A percentile compares a stretch with the other conserved stretches of the same genome.
Conservation (phyloP, 345 rosid species). For the Heritiera fomes region DNA sequence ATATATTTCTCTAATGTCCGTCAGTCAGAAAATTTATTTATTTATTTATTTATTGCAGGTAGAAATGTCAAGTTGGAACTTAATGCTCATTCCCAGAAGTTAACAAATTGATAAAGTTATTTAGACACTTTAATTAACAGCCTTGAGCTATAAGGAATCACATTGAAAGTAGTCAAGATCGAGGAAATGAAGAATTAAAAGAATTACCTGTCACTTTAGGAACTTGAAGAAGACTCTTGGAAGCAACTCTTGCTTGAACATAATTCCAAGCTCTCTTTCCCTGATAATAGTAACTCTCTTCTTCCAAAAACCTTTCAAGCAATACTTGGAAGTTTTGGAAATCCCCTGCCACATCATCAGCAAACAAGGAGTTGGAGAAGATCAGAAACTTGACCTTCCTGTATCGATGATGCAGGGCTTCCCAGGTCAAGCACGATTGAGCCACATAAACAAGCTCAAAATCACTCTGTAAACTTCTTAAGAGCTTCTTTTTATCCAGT, state of each 20-base stretch:
- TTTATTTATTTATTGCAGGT: not conserved
- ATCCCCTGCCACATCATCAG: conserved; percentile 37
- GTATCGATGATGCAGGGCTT: conserved; percentile 57
- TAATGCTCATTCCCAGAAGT: not conserved
- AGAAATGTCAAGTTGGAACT: not conserved
- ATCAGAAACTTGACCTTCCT: conserved; percentile 42
- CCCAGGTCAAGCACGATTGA: conserved; percentile 83
- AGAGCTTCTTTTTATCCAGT: conserved; percentile 44
- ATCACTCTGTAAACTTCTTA: conserved; percentile 59
- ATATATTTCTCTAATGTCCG: not conserved
- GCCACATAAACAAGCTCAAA: conserved; percentile 74
- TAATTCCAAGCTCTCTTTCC: conserved; percentile 52
- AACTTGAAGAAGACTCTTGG: conserved; percentile 65
- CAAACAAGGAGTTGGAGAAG: conserved; percentile 28
- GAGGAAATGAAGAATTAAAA: conserved; percentile 7
- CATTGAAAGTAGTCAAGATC: not conserved
- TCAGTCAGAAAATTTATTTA: not conserved
- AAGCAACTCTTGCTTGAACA: conserved; percentile 49
- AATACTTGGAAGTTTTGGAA: conserved; percentile 68
- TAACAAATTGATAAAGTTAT: not conserved
- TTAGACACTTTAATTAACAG: not conserved
- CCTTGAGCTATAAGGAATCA: not conserved
- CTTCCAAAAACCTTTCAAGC: conserved; percentile 70
- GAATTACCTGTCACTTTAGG: conserved; percentile 54
- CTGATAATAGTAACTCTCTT: conserved; percentile 45